These are phyloP conservation scores for Euphorbia pulcherrima DNA, from an alignment of 345 rosid genomes.

Conservation along the genomic window DNA sequence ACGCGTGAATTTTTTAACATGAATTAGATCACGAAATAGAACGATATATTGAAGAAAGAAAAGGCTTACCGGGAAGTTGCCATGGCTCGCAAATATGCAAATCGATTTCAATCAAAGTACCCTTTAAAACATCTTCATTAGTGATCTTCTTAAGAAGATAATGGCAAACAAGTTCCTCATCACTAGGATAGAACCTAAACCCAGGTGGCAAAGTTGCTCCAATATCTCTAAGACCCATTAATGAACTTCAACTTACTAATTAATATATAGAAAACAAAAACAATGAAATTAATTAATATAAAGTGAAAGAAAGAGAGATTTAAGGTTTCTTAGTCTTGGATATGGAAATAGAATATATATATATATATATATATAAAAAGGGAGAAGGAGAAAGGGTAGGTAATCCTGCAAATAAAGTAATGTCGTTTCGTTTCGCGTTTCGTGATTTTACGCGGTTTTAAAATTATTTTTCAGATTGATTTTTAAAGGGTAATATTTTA, in stretches of 20 bases:
- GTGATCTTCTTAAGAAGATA: slow-evolving; percentile 81
- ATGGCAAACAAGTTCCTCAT: slow-evolving; percentile 93
- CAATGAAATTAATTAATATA: neutral
- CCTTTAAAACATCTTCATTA: slow-evolving; percentile 58
- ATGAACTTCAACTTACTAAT: too few species aligned
- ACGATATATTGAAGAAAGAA: neutral
- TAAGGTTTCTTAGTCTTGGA: slow-evolving; percentile 18
- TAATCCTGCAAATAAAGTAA: too few species aligned
- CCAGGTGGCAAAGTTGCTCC: slow-evolving; percentile 97
- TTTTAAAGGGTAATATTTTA: too few species aligned
- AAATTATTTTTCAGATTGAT: too few species aligned
- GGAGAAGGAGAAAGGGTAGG: slow-evolving; percentile 27
- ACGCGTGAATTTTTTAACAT: neutral
- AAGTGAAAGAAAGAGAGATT: neutral
- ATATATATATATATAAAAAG: neutral
- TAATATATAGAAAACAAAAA: neutral
- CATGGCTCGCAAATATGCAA: slow-evolving; percentile 97
- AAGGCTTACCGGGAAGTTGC: slow-evolving; percentile 91
- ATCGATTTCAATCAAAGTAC: slow-evolving; percentile 81
- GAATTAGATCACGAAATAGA: too few species aligned
- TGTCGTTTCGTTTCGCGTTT: too few species aligned
- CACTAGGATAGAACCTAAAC: slow-evolving; percentile 92
- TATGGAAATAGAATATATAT: slow-evolving; percentile 23
- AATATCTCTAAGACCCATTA: slow-evolving; percentile 86
- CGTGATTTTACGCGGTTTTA: too few species aligned